Evolutionary conservation across 1,139 yeast species (phyloP), one percentile per base, ranked within the genome.

Genomic region (Taphrina pruni): DNA sequence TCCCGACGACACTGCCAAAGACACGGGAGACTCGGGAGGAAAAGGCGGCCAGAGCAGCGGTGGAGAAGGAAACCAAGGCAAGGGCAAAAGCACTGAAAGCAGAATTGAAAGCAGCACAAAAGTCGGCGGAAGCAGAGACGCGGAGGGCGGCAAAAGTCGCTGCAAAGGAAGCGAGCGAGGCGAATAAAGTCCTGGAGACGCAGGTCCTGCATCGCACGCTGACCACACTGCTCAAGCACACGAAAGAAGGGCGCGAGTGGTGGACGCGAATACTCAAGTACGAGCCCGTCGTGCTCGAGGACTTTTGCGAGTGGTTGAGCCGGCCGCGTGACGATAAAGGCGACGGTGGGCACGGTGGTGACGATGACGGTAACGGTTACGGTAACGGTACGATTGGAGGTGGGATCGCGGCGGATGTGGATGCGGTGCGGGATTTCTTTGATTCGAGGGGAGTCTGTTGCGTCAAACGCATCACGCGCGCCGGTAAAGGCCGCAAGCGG

Each of bases 231-330:
- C 17, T 65, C 21, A 57, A 58, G n/a, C 4, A 26, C 4, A 43
- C 68, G 14, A 36, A 43, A 4, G 69, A n/a, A 6, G 75, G 71
- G 3, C 45, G 56, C 20, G 64, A 12, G 7, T 73, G 74, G 74
- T 72, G 74, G 74, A 38, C 55, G 56, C 64, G 69, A n/a, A 72
- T 73, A 7, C 61, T 73, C 17, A 60, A 57, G 50, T 73, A 72
- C 62, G 74, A 72, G 60, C 75, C 75, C 5, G 62, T 73, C 43
- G 64, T 72, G 45, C 51, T 72, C 26, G 74, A 72, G 41, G 73
- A 70, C 36, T 70, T 73, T 54, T 70, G 64, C 14, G 57, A 20
- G 52, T 68, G 67, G 71, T 54, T 72, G 35, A n/a, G n/a, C 66
- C 55, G 20, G 50, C 32, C 20, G 21, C 39, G 17, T n/a, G n/a